phyloP scores from a whole-genome alignment of 805 yeast species.

The Lipomyces spencermartinsiae region DNA sequence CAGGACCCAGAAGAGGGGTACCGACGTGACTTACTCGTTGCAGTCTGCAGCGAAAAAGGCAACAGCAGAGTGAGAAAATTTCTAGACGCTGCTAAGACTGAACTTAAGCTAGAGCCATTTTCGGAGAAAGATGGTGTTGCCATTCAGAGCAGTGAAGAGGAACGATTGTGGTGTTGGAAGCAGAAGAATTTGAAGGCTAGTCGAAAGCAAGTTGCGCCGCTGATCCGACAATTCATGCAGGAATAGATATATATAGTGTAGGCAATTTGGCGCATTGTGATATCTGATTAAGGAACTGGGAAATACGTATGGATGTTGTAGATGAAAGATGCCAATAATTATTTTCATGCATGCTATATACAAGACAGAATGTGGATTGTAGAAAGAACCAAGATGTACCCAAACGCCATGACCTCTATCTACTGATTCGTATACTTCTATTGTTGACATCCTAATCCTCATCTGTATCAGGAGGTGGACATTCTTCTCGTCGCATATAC shows the following conservation, averaged over 20 bases:
- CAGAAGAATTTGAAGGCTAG: constrained; percentile 70
- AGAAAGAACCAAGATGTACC: neutral
- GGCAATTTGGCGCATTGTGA: neutral
- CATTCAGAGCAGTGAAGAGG: constrained; percentile 30
- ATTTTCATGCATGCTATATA: neutral
- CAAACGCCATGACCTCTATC: neutral
- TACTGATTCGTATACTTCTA: neutral
- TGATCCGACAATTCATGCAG: constrained; percentile 42
- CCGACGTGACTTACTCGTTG: constrained; percentile 54
- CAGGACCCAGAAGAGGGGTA: constrained; percentile 45
- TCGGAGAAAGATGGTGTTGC: constrained; percentile 19
- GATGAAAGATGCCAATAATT: neutral
- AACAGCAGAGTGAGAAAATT: constrained; percentile 36
- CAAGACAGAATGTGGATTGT: neutral
- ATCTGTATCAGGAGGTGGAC: constrained; percentile 84
- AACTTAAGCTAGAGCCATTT: constrained; percentile 43
- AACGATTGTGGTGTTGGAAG: constrained; percentile 42
- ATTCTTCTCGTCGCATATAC: constrained; percentile 82
- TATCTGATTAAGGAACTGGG: neutral
- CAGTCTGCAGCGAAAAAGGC: constrained; percentile 36
- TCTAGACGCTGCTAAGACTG: constrained; percentile 36
- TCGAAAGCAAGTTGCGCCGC: constrained; percentile 87
- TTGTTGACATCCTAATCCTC: constrained; percentile 58
- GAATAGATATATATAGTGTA: constrained; percentile 3
- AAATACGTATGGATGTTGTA: neutral